Percentiles rank a stretch among this genome's conserved stretches.
phyloP scores from a whole-genome alignment of 2,329 filamentous ascomycete species.

The Helotiales sp. region DNA sequence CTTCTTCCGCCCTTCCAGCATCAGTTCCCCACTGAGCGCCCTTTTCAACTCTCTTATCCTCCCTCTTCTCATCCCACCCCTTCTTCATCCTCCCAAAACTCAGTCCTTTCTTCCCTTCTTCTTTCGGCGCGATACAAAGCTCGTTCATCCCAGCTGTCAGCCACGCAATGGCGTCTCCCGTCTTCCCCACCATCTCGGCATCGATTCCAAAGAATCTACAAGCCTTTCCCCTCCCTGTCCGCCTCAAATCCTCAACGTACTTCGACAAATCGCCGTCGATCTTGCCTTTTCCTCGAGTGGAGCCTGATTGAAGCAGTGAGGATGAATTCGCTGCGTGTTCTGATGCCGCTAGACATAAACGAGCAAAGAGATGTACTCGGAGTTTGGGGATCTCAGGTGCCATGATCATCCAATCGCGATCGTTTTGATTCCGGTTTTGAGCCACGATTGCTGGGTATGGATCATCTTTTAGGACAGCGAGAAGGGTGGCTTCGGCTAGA shows the following conservation, averaged over 20 bases:
- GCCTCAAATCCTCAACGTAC: constrained; percentile 77
- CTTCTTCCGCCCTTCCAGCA: constrained; percentile 84
- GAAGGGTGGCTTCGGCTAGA: constrained; percentile 84
- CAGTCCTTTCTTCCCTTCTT: constrained; percentile 56
- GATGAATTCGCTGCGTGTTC: constrained; percentile 82
- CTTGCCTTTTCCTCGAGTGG: constrained; percentile 49
- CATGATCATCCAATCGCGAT: constrained; percentile 97
- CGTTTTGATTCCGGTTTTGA: constrained; percentile 79
- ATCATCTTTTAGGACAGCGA: constrained; percentile 92
- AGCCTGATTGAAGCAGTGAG: constrained; percentile 53
- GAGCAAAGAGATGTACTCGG: constrained; percentile 83
- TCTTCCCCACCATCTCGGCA: constrained; percentile 80
- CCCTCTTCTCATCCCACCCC: constrained; percentile 75
- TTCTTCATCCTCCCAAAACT: constrained; percentile 71
- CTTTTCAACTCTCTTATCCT: constrained; percentile 80
- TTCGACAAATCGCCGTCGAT: constrained; percentile 69
- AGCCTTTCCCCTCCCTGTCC: constrained; percentile 79
- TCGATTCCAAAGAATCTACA: constrained; percentile 92
- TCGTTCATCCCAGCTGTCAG: constrained; percentile 76
- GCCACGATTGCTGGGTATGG: constrained; percentile 85
- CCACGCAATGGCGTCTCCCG: constrained; percentile 87
- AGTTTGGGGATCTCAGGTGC: constrained; percentile 87
- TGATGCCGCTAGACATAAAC: constrained; percentile 83
- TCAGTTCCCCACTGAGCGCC: constrained; percentile 78
- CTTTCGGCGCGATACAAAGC: constrained; percentile 62